Percentiles rank a stretch among this genome's conserved stretches.
Evolutionary conservation across 2,329 filamentous ascomycete species (phyloP).

Genomic region (Pseudogymnoascus sp.): DNA sequence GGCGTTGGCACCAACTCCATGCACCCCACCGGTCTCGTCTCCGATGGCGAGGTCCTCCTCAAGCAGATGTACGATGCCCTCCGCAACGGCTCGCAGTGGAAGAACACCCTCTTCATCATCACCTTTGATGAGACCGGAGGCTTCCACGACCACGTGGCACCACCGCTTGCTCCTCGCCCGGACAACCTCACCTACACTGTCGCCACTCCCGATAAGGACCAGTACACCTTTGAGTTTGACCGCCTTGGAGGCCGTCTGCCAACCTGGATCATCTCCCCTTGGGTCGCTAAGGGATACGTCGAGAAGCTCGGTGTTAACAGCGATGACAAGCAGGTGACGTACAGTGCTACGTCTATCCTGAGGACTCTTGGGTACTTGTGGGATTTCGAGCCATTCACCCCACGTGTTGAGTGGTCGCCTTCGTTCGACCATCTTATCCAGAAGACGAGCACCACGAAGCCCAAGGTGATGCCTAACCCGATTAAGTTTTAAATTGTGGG

Average conservation of each 20-base stretch:
- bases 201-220: constrained; percentile 29
- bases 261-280: constrained; percentile 37
- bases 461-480: not conserved
- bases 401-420: constrained; percentile 7
- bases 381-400: constrained; percentile 16
- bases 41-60: constrained; percentile 30
- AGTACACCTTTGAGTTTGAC: constrained; percentile 34
- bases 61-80: constrained; percentile 33
- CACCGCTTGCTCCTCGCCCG: constrained; percentile 29
- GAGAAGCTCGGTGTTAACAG: constrained; percentile 34
- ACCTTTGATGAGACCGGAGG: constrained; percentile 33
- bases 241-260: constrained; percentile 37
- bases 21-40: constrained; percentile 31
- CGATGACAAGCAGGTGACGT: constrained; percentile 26
- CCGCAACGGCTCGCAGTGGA: constrained; percentile 31
- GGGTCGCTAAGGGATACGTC: constrained; percentile 36
- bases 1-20: constrained; percentile 30
- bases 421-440: constrained; percentile 11
- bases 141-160: constrained; percentile 32
- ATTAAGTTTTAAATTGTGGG: not conserved
- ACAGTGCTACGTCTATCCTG: constrained; percentile 36
- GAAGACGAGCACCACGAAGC: not conserved
- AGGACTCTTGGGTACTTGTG: constrained; percentile 37
- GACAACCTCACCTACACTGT: constrained; percentile 32
- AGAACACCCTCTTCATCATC: constrained; percentile 30